Evolutionary conservation across 2,329 filamentous ascomycete species (phyloP), one percentile per base, ranked within the genome.

Genomic region (Hypoxylon rubiginosum): DNA sequence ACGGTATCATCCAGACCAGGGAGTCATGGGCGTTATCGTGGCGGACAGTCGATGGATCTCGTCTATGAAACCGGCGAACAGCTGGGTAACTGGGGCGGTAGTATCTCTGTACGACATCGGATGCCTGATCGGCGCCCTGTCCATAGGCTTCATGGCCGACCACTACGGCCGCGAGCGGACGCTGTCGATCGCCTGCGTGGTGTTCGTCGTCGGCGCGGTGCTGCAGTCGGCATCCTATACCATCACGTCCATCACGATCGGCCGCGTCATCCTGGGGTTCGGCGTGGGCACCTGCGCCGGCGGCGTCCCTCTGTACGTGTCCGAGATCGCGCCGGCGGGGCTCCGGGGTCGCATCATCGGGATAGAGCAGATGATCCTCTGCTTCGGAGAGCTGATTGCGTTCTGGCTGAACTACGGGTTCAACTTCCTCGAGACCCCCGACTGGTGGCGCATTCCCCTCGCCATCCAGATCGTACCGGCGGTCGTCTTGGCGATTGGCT

Each of bases 401-500:
- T 70, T 70, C 48, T 70, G 68, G 65, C 17, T 70, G 45, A 64
- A 70, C 51, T 70, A 70, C 19, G 66, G 68, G 4, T 66, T 70
- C 50, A 70, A 68, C 51, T 68, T 58, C 28, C 60, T 68, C 0
- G 65, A 64, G 48, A 68, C 57, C 6, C 54, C 62, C 8, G 56
- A 66, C 30, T 70, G 66, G 68, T 77, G 74, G 73, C 75, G 76
- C 10, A 72, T 78, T 32, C 74, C 77, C 3, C 76, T 79, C 26
- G 76, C 75, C 2, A 74, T 79, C 58, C 77, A 79, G 62, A 63
- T 77, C 30, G 49, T 78, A 2, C 78, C 77, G 2, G 74, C 77
- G 1, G 28, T 69, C 15, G 62, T 79, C 5, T 70, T 79, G 6
- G 72, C 66, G 19, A 30, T 72, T n/a, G 73, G 73, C 15, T 75